Percentiles rank a stretch among this genome's conserved stretches.
Evolutionary conservation across 1,139 yeast species (phyloP).

Genomic region (Meyerozyma athensensis): DNA sequence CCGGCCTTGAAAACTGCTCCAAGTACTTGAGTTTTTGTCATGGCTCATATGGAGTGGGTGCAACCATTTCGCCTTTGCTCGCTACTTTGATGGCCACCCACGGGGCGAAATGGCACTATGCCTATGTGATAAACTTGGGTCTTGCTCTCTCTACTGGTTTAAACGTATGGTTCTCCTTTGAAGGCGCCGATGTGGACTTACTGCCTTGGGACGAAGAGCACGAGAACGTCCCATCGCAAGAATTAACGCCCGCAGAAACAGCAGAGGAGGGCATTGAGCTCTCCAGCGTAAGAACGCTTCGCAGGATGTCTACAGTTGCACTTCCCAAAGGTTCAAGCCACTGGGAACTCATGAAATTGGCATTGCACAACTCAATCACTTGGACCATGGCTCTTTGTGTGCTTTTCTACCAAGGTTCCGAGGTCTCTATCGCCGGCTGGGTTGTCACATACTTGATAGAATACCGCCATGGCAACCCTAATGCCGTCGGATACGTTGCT

Average conservation of each 20-base stretch:
- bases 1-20: constrained; percentile 45
- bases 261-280: constrained; percentile 8
- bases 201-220: constrained; percentile 27
- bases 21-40: constrained; percentile 51
- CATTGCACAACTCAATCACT: constrained; percentile 40
- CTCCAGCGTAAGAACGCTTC: constrained; percentile 2
- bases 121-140: constrained; percentile 46
- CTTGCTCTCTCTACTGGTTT: constrained; percentile 24
- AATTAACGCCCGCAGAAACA: constrained; percentile 4
- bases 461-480: constrained; percentile 44
- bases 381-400: constrained; percentile 55
- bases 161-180: constrained; percentile 32
- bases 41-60: constrained; percentile 62
- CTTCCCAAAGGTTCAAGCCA: background rate
- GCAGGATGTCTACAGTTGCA: background rate
- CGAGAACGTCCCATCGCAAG: constrained; percentile 1
- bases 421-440: constrained; percentile 71
- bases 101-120: constrained; percentile 51
- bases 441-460: constrained; percentile 58
- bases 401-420: constrained; percentile 64
- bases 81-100: constrained; percentile 49
- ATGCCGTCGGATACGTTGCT: constrained; percentile 56
- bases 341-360: constrained; percentile 8
- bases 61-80: constrained; percentile 54
- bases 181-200: constrained; percentile 40